These are phyloP conservation scores for Populus trichocarpa DNA, from an alignment of 441 rosid species.

Conservation along the genomic window DNA sequence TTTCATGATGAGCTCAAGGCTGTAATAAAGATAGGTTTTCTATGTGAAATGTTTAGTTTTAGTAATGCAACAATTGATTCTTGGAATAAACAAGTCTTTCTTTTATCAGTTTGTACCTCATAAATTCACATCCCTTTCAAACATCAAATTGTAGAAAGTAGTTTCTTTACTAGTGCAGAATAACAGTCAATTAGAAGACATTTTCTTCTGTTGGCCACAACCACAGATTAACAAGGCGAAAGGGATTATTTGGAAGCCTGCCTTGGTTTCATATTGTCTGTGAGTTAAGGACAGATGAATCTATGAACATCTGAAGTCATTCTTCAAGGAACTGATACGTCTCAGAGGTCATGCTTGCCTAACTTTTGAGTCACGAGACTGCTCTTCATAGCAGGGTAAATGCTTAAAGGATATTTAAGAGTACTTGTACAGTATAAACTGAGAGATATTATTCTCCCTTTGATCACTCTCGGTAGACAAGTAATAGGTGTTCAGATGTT, in stretches of 20 bases:
- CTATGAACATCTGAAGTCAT: background rate
- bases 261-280: background rate
- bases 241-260: background rate
- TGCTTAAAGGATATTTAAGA: background rate
- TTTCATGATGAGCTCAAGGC: slow-evolving; percentile 2
- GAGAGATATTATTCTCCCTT: background rate
- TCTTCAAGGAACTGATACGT: background rate
- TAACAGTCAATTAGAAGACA: background rate
- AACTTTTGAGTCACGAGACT: background rate
- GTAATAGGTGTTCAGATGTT: background rate
- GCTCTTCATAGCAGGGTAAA: background rate
- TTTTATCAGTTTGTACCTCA: background rate
- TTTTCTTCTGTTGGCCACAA: background rate
- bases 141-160: background rate
- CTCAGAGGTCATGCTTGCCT: background rate
- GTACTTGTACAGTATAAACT: background rate
- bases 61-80: background rate
- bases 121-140: background rate
- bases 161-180: background rate
- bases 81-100: background rate
- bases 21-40: background rate
- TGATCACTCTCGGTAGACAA: background rate
- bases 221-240: background rate
- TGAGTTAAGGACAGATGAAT: background rate
- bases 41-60: background rate